Conservation (phyloP, 805 yeast species). For the Pichia thaimueangensis region DNA sequence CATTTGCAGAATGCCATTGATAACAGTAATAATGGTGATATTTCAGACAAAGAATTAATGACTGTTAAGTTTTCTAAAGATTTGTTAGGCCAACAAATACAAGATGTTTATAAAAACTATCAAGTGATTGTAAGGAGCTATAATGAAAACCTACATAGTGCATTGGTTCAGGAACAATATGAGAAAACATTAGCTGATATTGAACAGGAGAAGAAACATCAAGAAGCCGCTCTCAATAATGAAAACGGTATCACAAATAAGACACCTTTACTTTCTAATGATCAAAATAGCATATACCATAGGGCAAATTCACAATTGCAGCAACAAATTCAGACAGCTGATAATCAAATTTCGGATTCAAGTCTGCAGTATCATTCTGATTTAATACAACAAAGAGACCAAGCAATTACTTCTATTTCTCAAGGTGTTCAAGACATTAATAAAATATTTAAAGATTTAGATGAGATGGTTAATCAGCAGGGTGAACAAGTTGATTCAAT, state of each 20-base stretch:
- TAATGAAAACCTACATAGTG: constrained; percentile 41
- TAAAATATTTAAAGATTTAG: constrained; percentile 75
- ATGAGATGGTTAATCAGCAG: constrained; percentile 73
- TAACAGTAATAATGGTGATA: not conserved
- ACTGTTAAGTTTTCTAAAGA: constrained; percentile 37
- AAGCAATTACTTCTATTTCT: constrained; percentile 65
- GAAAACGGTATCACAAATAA: not conserved
- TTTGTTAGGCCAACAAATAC: constrained; percentile 51
- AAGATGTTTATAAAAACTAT: constrained; percentile 42
- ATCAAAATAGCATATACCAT: constrained; percentile 8
- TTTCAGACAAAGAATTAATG: constrained; percentile 7
- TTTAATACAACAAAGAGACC: constrained; percentile 64
- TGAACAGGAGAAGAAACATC: not conserved
- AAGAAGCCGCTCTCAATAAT: not conserved
- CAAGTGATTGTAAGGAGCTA: constrained; percentile 39
- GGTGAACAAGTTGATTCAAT: constrained; percentile 80
- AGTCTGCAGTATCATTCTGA: constrained; percentile 59
- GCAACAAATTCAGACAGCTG: constrained; percentile 29
- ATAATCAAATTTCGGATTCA: constrained; percentile 32
- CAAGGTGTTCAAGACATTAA: constrained; percentile 81
- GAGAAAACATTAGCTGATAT: constrained; percentile 11
- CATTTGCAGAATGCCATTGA: constrained; percentile 9
- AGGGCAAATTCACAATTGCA: constrained; percentile 22
- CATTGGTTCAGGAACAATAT: constrained; percentile 28
- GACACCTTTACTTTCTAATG: constrained; percentile 3